Base-by-base conservation (phyloP, 1,284 basidiomycete genomes). In the Austroboletus novae-zelandiae region DNA sequence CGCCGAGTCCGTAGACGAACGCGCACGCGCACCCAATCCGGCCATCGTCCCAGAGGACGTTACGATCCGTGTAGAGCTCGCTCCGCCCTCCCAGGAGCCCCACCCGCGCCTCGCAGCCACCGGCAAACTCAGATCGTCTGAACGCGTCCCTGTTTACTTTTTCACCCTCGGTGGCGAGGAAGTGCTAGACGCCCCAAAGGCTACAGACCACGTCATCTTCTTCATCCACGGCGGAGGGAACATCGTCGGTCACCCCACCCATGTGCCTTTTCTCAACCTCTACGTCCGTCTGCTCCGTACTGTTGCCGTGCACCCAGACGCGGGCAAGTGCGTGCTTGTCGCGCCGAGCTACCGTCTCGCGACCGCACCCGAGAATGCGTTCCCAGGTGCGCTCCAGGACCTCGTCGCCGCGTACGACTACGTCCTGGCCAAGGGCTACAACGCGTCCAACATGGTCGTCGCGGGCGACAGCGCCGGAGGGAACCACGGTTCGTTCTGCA, bases 391-490 rank as follows among this genome's bases (percentile, higher is more conserved):
- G 0, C 39, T 68, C 2, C 62, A 68, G 40, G 62, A 64, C 42
- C 0, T 64, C 9, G 27, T 58, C 8, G 45, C 31, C 2, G 61
- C 61, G 5, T 68, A 68, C 29, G 60, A 65, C 35, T 32, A 63
- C 18, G 34, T 68, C 14, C 47, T 67, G 25, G 23, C n/a, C 3
- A 51, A 54, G 44, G 64, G 62, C 9, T 65, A 63, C 43, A 27
- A 42, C 3, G 7, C 53, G 1, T 43, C 52, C 10, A 65, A 68
- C n/a, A 29, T 60, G 11, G 17, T 50, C 30, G 14, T 64, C n/a
- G 54, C 48, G 0, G 62, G 62, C 1, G 64, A 68, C 42, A 68
- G 62, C 15, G 60, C 62, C 1, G 65, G 64, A 0, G 62, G 64
- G 0, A 61, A 58, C 32, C 52, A 55, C 3, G 58, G 64, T 65